These are phyloP conservation scores for Neofusicoccum ribis DNA, from an alignment of 2,329 filamentous ascomycete genomes.

Conservation along the genomic window DNA sequence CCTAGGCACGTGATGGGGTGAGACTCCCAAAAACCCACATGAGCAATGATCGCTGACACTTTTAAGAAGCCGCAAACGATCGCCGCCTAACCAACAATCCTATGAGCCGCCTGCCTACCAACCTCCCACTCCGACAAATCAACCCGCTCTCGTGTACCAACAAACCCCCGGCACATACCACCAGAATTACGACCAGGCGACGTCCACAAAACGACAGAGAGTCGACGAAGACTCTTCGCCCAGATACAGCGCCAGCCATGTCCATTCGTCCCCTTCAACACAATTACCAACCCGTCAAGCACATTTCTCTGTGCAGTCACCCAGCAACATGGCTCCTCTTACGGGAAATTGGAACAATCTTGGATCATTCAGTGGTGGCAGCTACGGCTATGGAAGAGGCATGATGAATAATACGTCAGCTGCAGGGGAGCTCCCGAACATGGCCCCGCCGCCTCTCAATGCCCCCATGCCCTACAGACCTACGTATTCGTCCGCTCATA, in stretches of 20 bases:
- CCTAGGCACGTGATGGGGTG: constrained; percentile 51
- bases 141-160: background rate
- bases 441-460: background rate
- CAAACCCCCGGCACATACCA: background rate
- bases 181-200: background rate
- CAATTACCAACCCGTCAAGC: background rate
- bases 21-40: background rate
- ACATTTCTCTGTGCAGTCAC: background rate
- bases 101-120: background rate
- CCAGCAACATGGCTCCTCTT: background rate
- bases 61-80: constrained; percentile 13
- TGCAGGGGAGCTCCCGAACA: background rate
- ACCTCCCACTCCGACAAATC: background rate
- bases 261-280: background rate
- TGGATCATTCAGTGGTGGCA: background rate
- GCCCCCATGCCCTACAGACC: background rate
- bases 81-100: background rate
- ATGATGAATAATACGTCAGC: background rate
- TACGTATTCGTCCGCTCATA: background rate
- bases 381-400: background rate
- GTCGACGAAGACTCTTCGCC: background rate
- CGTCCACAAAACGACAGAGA: background rate
- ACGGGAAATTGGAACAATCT: background rate
- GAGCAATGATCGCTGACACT: background rate
- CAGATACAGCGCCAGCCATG: background rate